phyloP scores from a whole-genome alignment of 1,139 yeast species.

The Yamadazyma spencermartinsiae region DNA sequence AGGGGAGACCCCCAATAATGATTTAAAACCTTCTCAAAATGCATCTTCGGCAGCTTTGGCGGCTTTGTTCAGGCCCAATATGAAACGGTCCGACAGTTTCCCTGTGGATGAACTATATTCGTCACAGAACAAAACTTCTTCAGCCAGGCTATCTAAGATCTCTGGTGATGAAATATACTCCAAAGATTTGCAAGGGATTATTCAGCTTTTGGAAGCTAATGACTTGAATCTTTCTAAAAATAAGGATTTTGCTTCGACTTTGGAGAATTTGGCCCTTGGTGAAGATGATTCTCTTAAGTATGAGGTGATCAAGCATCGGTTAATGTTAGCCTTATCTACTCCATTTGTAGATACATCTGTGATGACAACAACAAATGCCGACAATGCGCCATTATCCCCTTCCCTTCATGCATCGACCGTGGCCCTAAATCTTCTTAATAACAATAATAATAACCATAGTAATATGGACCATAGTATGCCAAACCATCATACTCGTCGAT shows the following conservation, averaged over 20 bases:
- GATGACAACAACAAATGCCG: constrained; percentile 28
- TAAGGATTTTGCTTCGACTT: constrained; percentile 49
- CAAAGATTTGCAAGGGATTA: constrained; percentile 46
- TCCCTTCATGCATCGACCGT: constrained; percentile 25
- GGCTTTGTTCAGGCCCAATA: constrained; percentile 51
- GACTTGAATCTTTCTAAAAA: constrained; percentile 33
- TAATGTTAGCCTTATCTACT: constrained; percentile 69
- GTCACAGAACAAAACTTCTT: constrained; percentile 4
- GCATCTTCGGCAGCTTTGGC: constrained; percentile 68
- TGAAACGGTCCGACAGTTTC: constrained; percentile 38
- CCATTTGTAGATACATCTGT: constrained; percentile 66
- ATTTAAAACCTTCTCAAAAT: constrained; percentile 38
- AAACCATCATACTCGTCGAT: constrained; percentile 2
- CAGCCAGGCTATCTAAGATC: constrained; percentile 1
- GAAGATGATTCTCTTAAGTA: constrained; percentile 29
- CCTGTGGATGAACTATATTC: constrained; percentile 30
- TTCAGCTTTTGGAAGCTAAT: constrained; percentile 38
- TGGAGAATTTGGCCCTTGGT: constrained; percentile 56
- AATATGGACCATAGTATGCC: not conserved
- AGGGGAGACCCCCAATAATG: not conserved
- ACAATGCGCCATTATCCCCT: constrained; percentile 15
- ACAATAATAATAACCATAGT: not conserved
- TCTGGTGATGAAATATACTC: constrained; percentile 10
- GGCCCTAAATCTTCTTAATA: constrained; percentile 28
- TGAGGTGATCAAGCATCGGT: constrained; percentile 48